phyloP scores from a whole-genome alignment of 805 yeast species.

The Ogataea haglerorum region DNA sequence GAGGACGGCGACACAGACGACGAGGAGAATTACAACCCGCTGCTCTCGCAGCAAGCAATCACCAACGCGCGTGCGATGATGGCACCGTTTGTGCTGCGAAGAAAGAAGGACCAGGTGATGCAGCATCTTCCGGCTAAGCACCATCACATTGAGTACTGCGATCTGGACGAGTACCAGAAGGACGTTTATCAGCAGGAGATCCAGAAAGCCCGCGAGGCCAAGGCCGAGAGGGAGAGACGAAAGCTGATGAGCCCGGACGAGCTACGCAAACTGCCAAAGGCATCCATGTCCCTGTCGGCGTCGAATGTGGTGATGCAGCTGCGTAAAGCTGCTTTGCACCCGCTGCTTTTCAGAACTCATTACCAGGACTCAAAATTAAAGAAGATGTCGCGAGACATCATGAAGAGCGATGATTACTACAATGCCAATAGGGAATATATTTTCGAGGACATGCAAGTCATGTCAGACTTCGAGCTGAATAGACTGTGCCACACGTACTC shows the following conservation, averaged over 20 bases:
- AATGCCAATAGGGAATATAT: constrained; percentile 77
- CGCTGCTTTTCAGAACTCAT: constrained; percentile 68
- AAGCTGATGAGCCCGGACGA: constrained; percentile 32
- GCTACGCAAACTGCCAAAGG: constrained; percentile 33
- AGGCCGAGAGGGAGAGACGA: constrained; percentile 43
- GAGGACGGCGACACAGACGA: constrained; percentile 22
- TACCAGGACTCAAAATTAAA: constrained; percentile 55
- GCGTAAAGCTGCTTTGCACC: constrained; percentile 92
- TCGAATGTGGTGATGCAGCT: constrained; percentile 81
- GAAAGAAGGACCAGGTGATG: constrained; percentile 89
- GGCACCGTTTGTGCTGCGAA: constrained; percentile 93
- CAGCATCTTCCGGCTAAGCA: constrained; percentile 80
- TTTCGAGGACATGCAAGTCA: constrained; percentile 89
- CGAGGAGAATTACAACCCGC: constrained; percentile 62
- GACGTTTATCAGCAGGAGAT: constrained; percentile 62
- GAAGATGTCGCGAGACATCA: constrained; percentile 73
- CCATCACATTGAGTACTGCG: constrained; percentile 63
- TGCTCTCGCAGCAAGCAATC: constrained; percentile 87
- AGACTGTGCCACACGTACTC: constrained; percentile 71
- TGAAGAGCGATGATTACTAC: constrained; percentile 72
- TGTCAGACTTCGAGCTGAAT: constrained; percentile 89
- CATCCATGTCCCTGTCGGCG: constrained; percentile 32
- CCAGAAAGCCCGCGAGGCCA: constrained; percentile 38
- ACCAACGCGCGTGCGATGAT: constrained; percentile 94
- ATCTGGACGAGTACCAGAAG: constrained; percentile 51